Base-by-base conservation (phyloP, 1,284 basidiomycete genomes). In the Porogramme epimiltina region DNA sequence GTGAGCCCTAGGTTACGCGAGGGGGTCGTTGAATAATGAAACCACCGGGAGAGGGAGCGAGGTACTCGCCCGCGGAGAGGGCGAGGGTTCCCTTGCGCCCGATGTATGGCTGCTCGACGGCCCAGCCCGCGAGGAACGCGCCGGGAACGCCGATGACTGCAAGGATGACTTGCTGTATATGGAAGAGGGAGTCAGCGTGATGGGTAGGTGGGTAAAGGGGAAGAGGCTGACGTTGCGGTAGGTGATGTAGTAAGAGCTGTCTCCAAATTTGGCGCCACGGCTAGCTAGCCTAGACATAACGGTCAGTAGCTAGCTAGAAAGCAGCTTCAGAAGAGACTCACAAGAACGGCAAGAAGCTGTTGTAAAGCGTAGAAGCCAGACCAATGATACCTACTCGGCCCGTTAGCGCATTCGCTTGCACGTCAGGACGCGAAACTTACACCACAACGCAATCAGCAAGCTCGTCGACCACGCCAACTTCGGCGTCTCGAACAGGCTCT, bases 111-210 rank as follows among this genome's bases (percentile, higher is more conserved):
- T 81, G 56, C 55, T 89, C 85, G 37, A 89, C 84, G 26, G 81
- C 67, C 70, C 78, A 86, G 2, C 82, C 86, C 4, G 81, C 85
- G 42, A 84, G 63, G 26, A 88, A 70, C 0, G 84, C 84, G 4
- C 86, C 84, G 2, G 87, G 87, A 16, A 91, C 76, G 3, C 87
- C 86, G 49, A 84, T 77, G 2, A 80, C 73, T 46, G 80, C 82
- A 24, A 90, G 65, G 53, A 89, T 87, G 24, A 75, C 76, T 70
- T 75, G 77, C 77, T 80, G 59, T 39, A 51, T 38, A 8, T 11
- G 4, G 18, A 36, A 2, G 5, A 10, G 36, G 15, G 19, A 19
- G 23, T 15, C 20, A 38, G 39, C 11, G 4, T 26, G 44, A 38
- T 5, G 38, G 44, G 10, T 34, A 51, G 50, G 42, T 8, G 47